Conservation (phyloP, 139 green algal genomes). For the Chlamydomonas sphaeroides region DNA sequence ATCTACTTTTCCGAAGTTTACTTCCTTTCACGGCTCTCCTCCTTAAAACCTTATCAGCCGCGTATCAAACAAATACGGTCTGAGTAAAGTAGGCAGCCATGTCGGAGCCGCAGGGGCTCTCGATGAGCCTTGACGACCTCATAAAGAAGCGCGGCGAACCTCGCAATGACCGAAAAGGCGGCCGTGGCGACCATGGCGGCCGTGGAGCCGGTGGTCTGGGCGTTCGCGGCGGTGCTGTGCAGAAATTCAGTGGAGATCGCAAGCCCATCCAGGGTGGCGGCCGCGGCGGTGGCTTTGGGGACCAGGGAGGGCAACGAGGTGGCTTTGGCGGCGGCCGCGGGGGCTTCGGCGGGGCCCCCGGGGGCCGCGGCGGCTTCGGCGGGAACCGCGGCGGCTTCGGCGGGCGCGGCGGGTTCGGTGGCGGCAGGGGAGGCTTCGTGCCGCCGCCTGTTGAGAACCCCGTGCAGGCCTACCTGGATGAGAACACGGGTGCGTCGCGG, state of each 20-base stretch:
- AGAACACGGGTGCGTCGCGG: slow-evolving; percentile 14
- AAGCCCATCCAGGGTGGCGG: too few relatives aligned
- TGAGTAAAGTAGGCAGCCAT: too few relatives aligned
- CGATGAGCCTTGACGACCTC: slow-evolving; percentile 14
- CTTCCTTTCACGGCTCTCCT: too few relatives aligned
- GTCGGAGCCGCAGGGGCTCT: slow-evolving; percentile 18
- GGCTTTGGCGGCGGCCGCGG: neutral
- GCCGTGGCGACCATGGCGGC: neutral
- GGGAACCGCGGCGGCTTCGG: neutral
- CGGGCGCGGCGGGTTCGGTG: neutral
- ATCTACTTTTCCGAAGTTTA: too few relatives aligned
- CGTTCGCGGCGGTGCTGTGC: slow-evolving; percentile 7
- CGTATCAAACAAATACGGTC: too few relatives aligned
- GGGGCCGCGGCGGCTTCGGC: neutral
- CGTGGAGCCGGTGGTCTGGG: neutral
- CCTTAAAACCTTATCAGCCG: too few relatives aligned
- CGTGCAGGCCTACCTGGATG: slow-evolving; percentile 31
- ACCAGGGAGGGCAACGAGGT: too few relatives aligned
- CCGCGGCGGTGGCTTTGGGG: neutral
- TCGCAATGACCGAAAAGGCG: neutral
- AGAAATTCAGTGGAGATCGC: slow-evolving; percentile 8
- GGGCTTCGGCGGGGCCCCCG: neutral
- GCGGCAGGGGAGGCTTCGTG: too few relatives aligned
- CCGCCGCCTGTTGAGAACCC: neutral
- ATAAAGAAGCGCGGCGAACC: slow-evolving; percentile 9